Evolutionary conservation across 805 yeast genomes (phyloP), one percentile per base, ranked within the genome.

Genomic region (Zygotorulaspora florentina): DNA sequence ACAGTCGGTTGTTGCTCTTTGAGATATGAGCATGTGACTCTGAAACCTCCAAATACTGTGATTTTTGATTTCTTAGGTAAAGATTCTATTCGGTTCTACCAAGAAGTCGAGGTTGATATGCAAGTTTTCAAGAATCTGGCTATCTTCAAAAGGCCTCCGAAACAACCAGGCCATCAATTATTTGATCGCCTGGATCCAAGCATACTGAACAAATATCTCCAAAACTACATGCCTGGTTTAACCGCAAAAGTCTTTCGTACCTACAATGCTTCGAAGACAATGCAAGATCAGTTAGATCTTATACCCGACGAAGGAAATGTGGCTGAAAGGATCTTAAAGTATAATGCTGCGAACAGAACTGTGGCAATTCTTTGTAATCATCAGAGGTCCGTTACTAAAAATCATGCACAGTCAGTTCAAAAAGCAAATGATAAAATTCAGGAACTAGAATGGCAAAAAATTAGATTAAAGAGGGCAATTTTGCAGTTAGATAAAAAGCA

Each of bases 191-290:
- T 91, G 38, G 91, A 85, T 57, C 97, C 97, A 7, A 68, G 85
- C 1, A 69, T 84, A 30, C 73, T 90, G 59, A 90, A 90, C 72
- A 86, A 83, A 64, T 90, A 88, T 63, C 77, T 90, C 59, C 96
- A 89, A 61, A 81, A 77, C 48, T 89, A 90, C 66, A 84, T 90
- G 93, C 81, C 85, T 18, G 98, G 98, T 0, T 74, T 90, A 53
- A 89, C 97, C 0, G 98, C 98, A 3, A 90, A 90, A 66, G 97
- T 90, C 16, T 91, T 90, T 74, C 95, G 98, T 81, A 90, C 98
- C 0, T 90, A 87, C 62, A 90, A 90, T 69, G 98, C 98, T 0
- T 87, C 96, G 1, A 86, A 87, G 65, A 89, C 96, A 1, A 91
- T 90, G 97, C 97, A 90, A 66, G 95, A 90, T 59, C 96, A 88